A percentile compares a stretch with the other conserved stretches of the same genome.
Evolutionary conservation across 495 filamentous ascomycete species (phyloP).

Genomic region (Filosporella fistucella): DNA sequence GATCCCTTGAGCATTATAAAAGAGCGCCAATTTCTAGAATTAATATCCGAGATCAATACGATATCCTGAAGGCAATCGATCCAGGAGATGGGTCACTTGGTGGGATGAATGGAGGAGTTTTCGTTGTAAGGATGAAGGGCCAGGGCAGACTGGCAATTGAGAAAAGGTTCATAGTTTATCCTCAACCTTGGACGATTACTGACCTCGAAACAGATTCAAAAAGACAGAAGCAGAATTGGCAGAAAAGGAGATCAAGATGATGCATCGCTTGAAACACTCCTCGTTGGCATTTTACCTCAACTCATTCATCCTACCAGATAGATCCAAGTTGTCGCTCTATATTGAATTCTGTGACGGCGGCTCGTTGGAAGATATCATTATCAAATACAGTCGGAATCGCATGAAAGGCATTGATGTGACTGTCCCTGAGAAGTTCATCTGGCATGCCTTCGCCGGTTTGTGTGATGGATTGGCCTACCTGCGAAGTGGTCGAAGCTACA

Average conservation of each 20-base stretch:
- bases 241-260: slow-evolving; percentile 22
- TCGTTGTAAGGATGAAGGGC: slow-evolving; percentile 15
- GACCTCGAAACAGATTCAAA: neutral
- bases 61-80: slow-evolving; percentile 19
- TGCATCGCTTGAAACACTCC: slow-evolving; percentile 14
- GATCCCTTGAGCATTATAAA: too few relatives aligned
- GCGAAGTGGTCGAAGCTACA: slow-evolving; percentile 12
- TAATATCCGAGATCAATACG: slow-evolving; percentile 10
- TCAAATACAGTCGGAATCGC: neutral
- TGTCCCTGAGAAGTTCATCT: slow-evolving; percentile 27
- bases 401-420: neutral
- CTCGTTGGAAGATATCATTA: slow-evolving; percentile 16
- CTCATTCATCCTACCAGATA: slow-evolving; percentile 7
- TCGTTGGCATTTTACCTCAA: slow-evolving; percentile 17
- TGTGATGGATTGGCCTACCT: slow-evolving; percentile 27
- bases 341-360: slow-evolving; percentile 27
- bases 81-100: slow-evolving; percentile 15
- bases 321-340: slow-evolving; percentile 14
- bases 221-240: neutral
- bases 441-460: slow-evolving; percentile 27
- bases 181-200: too few relatives aligned
- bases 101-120: slow-evolving; percentile 24
- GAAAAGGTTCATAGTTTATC: slow-evolving; percentile 14
- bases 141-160: slow-evolving; percentile 11
- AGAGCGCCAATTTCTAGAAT: neutral